Conservation (phyloP, 345 rosid species). For the Hevea brasiliensis region DNA sequence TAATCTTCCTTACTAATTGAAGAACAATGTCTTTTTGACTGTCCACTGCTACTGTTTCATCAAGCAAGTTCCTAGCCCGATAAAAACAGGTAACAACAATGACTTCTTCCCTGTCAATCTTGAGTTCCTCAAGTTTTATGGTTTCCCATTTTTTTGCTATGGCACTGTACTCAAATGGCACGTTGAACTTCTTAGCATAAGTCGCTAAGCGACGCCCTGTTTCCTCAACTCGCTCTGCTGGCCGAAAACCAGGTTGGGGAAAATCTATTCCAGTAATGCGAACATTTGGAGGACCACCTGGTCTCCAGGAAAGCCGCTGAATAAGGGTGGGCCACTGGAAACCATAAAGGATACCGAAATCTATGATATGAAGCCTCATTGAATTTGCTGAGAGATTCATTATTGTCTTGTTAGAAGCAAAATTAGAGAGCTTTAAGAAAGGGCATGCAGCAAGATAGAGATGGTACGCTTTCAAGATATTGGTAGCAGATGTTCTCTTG, state of each 20-base stretch:
- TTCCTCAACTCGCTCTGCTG: slow-evolving; percentile 28
- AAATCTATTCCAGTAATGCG: slow-evolving; percentile 32
- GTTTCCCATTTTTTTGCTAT: slow-evolving; percentile 33
- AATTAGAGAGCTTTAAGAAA: slow-evolving; percentile 19
- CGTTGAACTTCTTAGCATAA: slow-evolving; percentile 22
- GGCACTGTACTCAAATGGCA: slow-evolving; percentile 29
- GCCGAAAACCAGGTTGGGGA: slow-evolving; percentile 32
- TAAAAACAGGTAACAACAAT: slow-evolving; percentile 24
- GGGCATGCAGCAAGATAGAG: slow-evolving; percentile 24
- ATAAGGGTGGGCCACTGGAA: slow-evolving; percentile 32
- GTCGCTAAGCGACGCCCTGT: slow-evolving; percentile 29
- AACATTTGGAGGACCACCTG: slow-evolving; percentile 26
- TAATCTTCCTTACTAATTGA: slow-evolving; percentile 19
- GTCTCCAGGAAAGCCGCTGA: slow-evolving; percentile 26
- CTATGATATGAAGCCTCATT: slow-evolving; percentile 23
- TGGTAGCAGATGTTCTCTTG: slow-evolving; percentile 20
- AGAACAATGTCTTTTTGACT: slow-evolving; percentile 20
- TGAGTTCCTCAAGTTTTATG: slow-evolving; percentile 25
- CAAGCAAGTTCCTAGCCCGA: slow-evolving; percentile 27
- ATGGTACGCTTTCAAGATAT: slow-evolving; percentile 24
- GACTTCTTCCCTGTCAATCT: slow-evolving; percentile 21
- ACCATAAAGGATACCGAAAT: slow-evolving; percentile 29
- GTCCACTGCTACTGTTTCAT: slow-evolving; percentile 23
- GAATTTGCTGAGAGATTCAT: slow-evolving; percentile 9
- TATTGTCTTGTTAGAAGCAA: slow-evolving; percentile 20